A percentile compares a stretch with the other conserved stretches of the same genome.
Conservation (phyloP, 306 rosid species). For the Ormosia emarginata region DNA sequence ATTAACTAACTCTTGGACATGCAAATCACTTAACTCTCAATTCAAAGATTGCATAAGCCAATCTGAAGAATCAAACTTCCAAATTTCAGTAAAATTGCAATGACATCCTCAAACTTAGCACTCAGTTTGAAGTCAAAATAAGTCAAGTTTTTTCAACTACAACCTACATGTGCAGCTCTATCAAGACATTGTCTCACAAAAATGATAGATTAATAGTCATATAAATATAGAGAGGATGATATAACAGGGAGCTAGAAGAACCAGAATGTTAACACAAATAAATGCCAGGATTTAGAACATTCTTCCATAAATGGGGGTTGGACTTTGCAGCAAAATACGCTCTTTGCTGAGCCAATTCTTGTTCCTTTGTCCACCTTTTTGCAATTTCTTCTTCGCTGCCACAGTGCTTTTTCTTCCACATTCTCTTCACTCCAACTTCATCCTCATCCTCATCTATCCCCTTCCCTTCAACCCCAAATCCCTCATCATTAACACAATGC, state of each 20-base stretch:
- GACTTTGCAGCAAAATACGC: constrained; percentile 69
- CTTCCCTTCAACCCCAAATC: background rate
- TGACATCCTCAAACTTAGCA: background rate
- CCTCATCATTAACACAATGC: no score
- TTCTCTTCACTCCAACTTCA: background rate
- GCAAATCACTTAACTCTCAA: background rate
- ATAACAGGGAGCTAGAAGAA: no score
- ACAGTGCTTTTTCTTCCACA: background rate
- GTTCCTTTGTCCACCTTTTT: constrained; percentile 72
- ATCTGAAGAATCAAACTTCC: background rate
- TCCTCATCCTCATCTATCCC: background rate
- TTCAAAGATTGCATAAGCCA: background rate
- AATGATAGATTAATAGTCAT: background rate
- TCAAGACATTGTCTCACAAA: background rate
- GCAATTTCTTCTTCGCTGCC: background rate
- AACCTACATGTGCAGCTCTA: background rate
- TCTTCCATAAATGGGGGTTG: constrained; percentile 86
- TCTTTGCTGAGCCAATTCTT: constrained; percentile 56
- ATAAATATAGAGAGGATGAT: background rate
- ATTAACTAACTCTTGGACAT: background rate
- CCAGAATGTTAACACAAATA: background rate
- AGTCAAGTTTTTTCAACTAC: background rate
- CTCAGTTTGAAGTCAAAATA: background rate
- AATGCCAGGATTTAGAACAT: constrained; percentile 76
- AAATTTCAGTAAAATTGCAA: background rate